These are phyloP conservation scores for Lodderomyces margitis DNA, from an alignment of 1,139 yeast species.

Conservation along the genomic window DNA sequence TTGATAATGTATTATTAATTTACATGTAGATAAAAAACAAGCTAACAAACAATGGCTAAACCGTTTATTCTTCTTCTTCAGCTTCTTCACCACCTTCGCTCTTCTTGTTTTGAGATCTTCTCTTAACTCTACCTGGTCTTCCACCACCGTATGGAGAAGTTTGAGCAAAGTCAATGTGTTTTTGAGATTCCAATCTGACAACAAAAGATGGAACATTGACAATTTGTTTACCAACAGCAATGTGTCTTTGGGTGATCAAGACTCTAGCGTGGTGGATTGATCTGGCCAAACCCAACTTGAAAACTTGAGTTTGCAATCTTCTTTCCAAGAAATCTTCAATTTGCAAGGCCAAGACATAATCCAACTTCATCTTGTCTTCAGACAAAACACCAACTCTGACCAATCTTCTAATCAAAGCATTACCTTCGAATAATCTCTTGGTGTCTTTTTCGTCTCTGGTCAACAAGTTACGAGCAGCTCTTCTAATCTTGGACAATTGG, in stretches of 20 bases:
- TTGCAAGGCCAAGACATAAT: conserved; percentile 98
- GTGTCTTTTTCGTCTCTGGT: conserved; percentile 99
- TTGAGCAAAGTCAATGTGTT: conserved; percentile 99
- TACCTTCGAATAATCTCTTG: conserved; percentile 99
- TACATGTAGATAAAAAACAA: conserved; percentile 1
- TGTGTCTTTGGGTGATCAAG: conserved; percentile 97
- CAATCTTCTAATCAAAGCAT: conserved; percentile 97
- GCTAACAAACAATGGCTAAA: neutral
- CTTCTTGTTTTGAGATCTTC: conserved; percentile 80
- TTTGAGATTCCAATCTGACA: conserved; percentile 99
- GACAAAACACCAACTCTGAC: conserved; percentile 98
- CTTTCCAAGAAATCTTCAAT: conserved; percentile 99
- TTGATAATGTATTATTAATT: conserved; percentile 4
- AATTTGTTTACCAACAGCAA: conserved; percentile 99
- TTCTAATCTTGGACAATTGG: conserved; percentile 99
- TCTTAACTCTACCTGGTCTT: conserved; percentile 99
- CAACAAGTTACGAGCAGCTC: conserved; percentile 99
- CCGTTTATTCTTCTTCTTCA: conserved; percentile 37
- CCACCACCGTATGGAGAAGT: conserved; percentile 99
- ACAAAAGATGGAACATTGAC: conserved; percentile 99
- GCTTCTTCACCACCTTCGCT: conserved; percentile 68
- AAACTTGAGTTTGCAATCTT: conserved; percentile 99
- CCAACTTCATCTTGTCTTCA: conserved; percentile 99
- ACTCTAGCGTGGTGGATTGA: conserved; percentile 99
- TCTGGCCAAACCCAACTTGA: conserved; percentile 99